phyloP scores from a whole-genome alignment of 2,329 filamentous ascomycete genomes.

The Teratosphaeriaceae sp. region DNA sequence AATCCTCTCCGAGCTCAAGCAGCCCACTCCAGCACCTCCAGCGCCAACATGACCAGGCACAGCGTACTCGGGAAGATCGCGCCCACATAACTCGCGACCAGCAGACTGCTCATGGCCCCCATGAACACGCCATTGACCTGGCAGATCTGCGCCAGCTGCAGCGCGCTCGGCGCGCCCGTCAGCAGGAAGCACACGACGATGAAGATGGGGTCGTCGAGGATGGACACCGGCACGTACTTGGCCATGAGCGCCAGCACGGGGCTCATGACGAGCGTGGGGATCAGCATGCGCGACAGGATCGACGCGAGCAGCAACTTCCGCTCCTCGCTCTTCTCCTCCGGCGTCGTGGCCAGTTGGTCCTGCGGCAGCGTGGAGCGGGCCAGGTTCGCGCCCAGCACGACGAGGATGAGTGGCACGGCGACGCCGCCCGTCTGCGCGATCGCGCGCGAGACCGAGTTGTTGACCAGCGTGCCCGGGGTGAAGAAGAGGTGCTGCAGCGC shows the following conservation, averaged over 20 bases:
- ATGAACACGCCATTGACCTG: slow-evolving; percentile 97
- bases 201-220: slow-evolving; percentile 95
- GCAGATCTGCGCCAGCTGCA: slow-evolving; percentile 96
- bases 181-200: slow-evolving; percentile 96
- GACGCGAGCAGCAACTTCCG: slow-evolving; percentile 79
- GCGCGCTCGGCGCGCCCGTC: slow-evolving; percentile 83
- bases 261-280: slow-evolving; percentile 88
- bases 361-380: slow-evolving; percentile 81
- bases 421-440: slow-evolving; percentile 80
- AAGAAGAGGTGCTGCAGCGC: slow-evolving; percentile 80
- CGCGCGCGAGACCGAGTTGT: slow-evolving; percentile 87
- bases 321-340: slow-evolving; percentile 62
- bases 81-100: slow-evolving; percentile 96
- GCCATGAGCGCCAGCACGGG: slow-evolving; percentile 79
- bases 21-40: slow-evolving; percentile 92
- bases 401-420: slow-evolving; percentile 88
- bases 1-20: slow-evolving; percentile 1
- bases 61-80: slow-evolving; percentile 93
- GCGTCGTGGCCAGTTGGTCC: slow-evolving; percentile 54
- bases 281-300: slow-evolving; percentile 80
- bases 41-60: slow-evolving; percentile 78
- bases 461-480: slow-evolving; percentile 77
- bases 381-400: slow-evolving; percentile 90
- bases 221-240: slow-evolving; percentile 87
- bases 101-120: slow-evolving; percentile 81